Base-by-base conservation (phyloP, 192 early-diverging fungal genomes). In the Backusella westeae region DNA sequence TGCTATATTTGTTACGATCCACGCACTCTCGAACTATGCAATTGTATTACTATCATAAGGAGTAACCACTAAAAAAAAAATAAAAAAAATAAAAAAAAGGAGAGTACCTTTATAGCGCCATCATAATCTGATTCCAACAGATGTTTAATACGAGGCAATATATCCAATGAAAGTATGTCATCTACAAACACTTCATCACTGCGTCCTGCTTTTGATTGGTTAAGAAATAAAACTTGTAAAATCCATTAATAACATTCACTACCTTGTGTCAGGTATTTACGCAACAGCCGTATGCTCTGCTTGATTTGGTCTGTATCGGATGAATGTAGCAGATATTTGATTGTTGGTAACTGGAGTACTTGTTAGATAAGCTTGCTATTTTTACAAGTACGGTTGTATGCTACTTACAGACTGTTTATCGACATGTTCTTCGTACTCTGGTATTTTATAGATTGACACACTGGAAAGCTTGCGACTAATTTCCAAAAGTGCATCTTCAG, bases 1-100 rank as follows among this genome's bases (percentile, higher is more conserved):
- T 29, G 82, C 82, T 67, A 83, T 83, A 69, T 83, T 83, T 39
- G 82, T 83, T n/a, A 80, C 38, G 34, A 83, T 75, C 82, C 82
- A 83, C 12, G 78, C 76, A 69, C 74, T 74, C 67, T 83, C 82
- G 75, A 79, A 83, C 82, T 83, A 75, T 2, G 0, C 76, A 23
- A 36, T 59, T 63, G 23, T 34, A 56, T 44, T 63, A 34, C 49
- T 9, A 44, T 41, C 65, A 34, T 34, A 35, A 59, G 38, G 74
- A 49, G 36, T 42, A 56, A 39, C 21, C 32, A 46, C 32, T 44
- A 44, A 17, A 44, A 56, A 42, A 32, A 29, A 29, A 29, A 29
- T 0, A 29, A 29, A 29, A n/a, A 21, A 49, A 1, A 10, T 34
- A 12, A 34, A 52, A 34, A 6, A 2, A 19, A 36, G 29, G 8